These are phyloP conservation scores for Amyloporia xantha DNA, from an alignment of 768 basidiomycete genomes.

Conservation along the genomic window DNA sequence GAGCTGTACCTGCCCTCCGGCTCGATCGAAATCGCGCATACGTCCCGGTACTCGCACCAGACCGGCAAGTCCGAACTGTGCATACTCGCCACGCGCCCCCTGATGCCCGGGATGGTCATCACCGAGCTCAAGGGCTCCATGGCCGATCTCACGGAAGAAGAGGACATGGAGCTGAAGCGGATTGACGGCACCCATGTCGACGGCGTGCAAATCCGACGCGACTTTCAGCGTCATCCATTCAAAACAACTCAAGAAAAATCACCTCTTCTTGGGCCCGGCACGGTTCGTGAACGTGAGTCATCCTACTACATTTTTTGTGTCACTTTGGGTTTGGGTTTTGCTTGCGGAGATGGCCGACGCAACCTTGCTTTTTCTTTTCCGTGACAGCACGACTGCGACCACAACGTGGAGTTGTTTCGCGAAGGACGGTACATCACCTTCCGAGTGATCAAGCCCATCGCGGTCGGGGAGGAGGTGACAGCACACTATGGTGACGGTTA, in stretches of 20 bases:
- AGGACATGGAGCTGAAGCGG: constrained; percentile 80
- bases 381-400: constrained; percentile 78
- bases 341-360: constrained; percentile 2
- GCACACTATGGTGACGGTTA: constrained; percentile 90
- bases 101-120: constrained; percentile 65
- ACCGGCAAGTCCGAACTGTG: constrained; percentile 89
- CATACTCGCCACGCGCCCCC: constrained; percentile 72
- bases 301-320: constrained; percentile 3
- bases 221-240: constrained; percentile 91
- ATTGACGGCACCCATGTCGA: constrained; percentile 64
- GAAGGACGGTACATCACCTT: constrained; percentile 89
- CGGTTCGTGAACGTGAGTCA: constrained; percentile 83
- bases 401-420: constrained; percentile 84
- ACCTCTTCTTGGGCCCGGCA: constrained; percentile 85
- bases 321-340: constrained; percentile 1
- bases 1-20: constrained; percentile 81
- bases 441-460: constrained; percentile 71
- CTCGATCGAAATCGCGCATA: constrained; percentile 83
- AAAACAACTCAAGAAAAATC: constrained; percentile 87
- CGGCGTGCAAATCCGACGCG: constrained; percentile 54
- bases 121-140: constrained; percentile 87
- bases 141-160: constrained; percentile 81
- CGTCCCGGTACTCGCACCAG: constrained; percentile 78
- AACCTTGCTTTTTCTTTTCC: constrained; percentile 11
- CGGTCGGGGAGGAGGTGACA: constrained; percentile 79